Percentiles rank a stretch among this genome's conserved stretches.
Conservation (phyloP, 2,329 filamentous ascomycete species). For the Monosporascus sp. region DNA sequence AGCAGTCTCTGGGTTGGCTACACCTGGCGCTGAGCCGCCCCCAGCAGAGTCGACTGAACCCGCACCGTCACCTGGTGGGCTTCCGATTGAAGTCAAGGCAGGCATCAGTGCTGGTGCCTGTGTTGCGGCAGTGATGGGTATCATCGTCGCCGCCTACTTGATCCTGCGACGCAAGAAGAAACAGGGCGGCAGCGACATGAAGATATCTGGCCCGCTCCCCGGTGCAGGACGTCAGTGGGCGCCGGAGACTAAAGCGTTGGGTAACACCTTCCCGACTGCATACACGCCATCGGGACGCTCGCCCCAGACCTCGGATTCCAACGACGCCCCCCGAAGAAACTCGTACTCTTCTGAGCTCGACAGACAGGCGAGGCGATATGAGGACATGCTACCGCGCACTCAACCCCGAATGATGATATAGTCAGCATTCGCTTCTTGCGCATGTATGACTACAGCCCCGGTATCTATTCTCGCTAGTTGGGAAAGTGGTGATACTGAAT, state of each 20-base stretch:
- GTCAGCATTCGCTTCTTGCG: not conserved
- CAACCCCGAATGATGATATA: constrained; percentile 37
- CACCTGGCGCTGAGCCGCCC: not conserved
- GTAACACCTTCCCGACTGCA: constrained; percentile 12
- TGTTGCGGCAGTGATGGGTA: constrained; percentile 35
- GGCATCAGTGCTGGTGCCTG: constrained; percentile 45
- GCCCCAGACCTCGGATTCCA: constrained; percentile 14
- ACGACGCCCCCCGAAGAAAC: constrained; percentile 9
- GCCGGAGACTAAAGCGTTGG: constrained; percentile 18
- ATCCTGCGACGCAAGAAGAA: constrained; percentile 30
- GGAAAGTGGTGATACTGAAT: no score
- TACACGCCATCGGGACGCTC: not conserved
- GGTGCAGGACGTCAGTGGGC: constrained; percentile 35
- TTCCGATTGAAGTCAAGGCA: constrained; percentile 40
- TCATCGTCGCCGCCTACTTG: constrained; percentile 34
- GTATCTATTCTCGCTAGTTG: not conserved
- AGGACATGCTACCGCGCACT: constrained; percentile 51
- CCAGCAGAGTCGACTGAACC: not conserved
- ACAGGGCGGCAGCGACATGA: constrained; percentile 24
- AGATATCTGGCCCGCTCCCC: constrained; percentile 49
- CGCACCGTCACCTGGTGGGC: constrained; percentile 13
- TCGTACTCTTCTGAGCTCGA: constrained; percentile 36
- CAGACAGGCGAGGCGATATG: constrained; percentile 48
- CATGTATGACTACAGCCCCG: not conserved
- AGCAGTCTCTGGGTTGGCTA: not conserved